Percentiles rank a stretch among this genome's conserved stretches.
Conservation (phyloP, 192 early-diverging fungal genomes). For the Entomortierella lignicola region DNA sequence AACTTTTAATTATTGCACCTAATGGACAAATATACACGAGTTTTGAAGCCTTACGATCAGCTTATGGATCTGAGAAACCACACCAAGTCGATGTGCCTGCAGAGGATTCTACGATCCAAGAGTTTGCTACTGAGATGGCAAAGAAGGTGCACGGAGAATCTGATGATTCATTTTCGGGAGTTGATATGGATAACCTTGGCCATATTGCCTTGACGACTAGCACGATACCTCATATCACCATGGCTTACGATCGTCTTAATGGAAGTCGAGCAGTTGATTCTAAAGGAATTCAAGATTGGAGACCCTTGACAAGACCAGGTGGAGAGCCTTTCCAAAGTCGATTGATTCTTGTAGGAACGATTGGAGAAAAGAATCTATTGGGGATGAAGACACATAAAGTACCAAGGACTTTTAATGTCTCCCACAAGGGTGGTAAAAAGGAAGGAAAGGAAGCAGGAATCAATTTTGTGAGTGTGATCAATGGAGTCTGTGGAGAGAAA, state of each 20-base stretch:
- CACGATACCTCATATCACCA: slow-evolving; percentile 17
- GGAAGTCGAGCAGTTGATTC: slow-evolving; percentile 29
- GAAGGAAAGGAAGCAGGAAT: slow-evolving; percentile 9
- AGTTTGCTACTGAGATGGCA: background rate
- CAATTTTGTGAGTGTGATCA: slow-evolving; percentile 31
- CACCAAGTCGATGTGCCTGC: background rate
- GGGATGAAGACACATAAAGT: slow-evolving; percentile 37
- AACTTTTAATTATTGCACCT: slow-evolving; percentile 24
- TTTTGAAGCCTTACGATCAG: slow-evolving; percentile 5
- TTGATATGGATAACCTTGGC: slow-evolving; percentile 24
- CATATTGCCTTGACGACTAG: slow-evolving; percentile 13
- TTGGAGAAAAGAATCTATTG: slow-evolving; percentile 29
- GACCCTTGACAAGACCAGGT: background rate
- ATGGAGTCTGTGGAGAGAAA: slow-evolving; percentile 11
- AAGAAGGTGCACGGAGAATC: background rate
- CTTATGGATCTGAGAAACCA: background rate
- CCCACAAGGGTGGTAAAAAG: no score
- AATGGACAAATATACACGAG: slow-evolving; percentile 28
- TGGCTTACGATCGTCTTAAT: slow-evolving; percentile 42
- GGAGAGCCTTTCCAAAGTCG: background rate
- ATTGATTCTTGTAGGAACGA: slow-evolving; percentile 34
- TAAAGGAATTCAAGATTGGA: slow-evolving; percentile 22
- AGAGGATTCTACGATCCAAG: background rate
- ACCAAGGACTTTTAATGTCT: no score
- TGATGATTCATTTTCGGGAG: background rate